Evolutionary conservation across 352 stramenopile species (phyloP).

Genomic region (Pythium oligandrum): DNA sequence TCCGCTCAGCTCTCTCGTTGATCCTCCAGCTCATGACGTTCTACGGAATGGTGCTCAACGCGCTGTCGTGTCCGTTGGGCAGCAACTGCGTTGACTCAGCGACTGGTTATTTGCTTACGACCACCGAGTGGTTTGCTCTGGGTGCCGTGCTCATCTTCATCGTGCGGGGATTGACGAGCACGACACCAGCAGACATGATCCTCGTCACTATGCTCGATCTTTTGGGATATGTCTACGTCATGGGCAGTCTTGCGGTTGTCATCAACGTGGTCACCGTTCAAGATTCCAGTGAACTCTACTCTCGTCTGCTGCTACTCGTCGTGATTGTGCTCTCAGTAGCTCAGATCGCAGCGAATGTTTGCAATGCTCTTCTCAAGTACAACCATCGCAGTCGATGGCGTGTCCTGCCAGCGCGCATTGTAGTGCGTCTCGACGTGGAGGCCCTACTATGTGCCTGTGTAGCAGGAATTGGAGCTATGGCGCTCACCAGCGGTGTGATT

Average conservation of each 20-base stretch:
- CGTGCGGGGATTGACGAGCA: conserved; percentile 20
- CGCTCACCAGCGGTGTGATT: neutral
- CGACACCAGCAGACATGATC: conserved; percentile 29
- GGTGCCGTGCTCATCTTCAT: conserved; percentile 28
- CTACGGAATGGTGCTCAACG: conserved; percentile 33
- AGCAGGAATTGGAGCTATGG: neutral
- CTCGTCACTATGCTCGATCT: conserved; percentile 30
- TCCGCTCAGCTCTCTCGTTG: conserved; percentile 25
- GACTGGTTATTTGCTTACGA: conserved; percentile 1
- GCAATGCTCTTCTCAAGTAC: neutral
- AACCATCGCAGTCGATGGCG: neutral
- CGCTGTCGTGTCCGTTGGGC: conserved; percentile 26
- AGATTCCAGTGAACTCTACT: neutral
- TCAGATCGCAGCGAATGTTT: neutral
- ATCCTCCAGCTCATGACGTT: conserved; percentile 35
- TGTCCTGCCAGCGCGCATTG: neutral
- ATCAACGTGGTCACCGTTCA: neutral
- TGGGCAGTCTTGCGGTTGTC: conserved; percentile 6
- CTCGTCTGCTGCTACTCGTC: neutral
- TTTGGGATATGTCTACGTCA: conserved; percentile 34
- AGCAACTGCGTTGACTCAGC: neutral
- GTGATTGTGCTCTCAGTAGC: neutral
- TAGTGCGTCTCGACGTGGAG: neutral
- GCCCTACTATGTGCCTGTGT: neutral
- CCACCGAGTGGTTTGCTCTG: conserved; percentile 25